Percentiles rank a stretch among this genome's conserved stretches.
Conservation (phyloP, 129 eudicot genomes). For the Flaveria trinervia region DNA sequence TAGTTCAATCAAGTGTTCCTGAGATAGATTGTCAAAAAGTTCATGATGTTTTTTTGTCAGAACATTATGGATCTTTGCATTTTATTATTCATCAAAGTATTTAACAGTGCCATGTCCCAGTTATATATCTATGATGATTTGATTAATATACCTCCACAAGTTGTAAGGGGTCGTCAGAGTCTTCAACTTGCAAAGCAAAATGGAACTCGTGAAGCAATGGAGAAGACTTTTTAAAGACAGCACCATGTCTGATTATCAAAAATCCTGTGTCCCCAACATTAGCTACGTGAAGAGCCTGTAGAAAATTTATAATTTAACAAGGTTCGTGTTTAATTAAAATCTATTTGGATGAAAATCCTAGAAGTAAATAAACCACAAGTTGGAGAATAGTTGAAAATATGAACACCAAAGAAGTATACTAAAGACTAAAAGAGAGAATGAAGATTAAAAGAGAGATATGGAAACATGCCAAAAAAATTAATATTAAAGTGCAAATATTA, state of each 20-base stretch:
- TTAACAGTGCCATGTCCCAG: background rate
- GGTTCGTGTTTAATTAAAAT: background rate
- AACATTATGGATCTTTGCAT: background rate
- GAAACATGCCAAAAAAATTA: background rate
- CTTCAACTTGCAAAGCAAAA: conserved; percentile 61
- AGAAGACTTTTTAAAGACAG: conserved; percentile 60
- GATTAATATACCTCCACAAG: conserved; percentile 61
- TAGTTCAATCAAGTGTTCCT: conserved; percentile 63
- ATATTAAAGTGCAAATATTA: background rate
- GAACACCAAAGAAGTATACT: background rate
- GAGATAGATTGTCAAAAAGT: conserved; percentile 7
- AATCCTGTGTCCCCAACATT: conserved; percentile 92
- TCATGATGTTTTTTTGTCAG: conserved; percentile 1
- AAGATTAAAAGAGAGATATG: background rate
- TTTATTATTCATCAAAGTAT: background rate
- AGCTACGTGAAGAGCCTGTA: conserved; percentile 80
- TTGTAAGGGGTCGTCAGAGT: conserved; percentile 59
- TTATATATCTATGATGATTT: background rate
- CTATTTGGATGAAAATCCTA: background rate
- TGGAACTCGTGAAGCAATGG: conserved; percentile 75
- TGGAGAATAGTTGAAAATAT: background rate
- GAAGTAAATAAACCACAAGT: background rate
- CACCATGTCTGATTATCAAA: conserved; percentile 63
- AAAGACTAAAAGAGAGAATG: background rate
- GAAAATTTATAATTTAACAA: background rate